Base-by-base conservation (phyloP, 2,329 filamentous ascomycete genomes). In the Microsporum ferrugineum region DNA sequence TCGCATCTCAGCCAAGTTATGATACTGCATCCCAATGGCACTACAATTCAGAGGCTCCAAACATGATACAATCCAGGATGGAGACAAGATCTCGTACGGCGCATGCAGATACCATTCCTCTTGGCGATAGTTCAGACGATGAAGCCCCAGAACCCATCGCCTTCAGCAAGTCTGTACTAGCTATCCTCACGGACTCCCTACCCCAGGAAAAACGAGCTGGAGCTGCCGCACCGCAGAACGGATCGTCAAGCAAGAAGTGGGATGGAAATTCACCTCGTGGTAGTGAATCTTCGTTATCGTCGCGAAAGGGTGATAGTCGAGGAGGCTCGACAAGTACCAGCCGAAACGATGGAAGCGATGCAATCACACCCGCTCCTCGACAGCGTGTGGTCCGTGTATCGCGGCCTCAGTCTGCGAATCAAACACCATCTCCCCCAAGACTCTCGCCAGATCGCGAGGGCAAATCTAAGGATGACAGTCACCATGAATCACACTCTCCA, bases 61-160 rank as follows among this genome's bases (percentile, higher is more conserved):
- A 27, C 31, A 34, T 53, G n/a, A 34, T 33, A 2, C 27, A 31
- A 10, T 53, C 49, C 2, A 53, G 27, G 27, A 14, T 10, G 17
- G 49, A 33, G 8, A 5, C 14, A 10, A 53, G 6, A 53, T 29
- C 55, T 39, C 55, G 33, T n/a, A 7, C 55, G 17, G 34, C 38
- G 31, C 55, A 29, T 38, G 33, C 34, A 39, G 55, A 57, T 23
- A 57, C 31, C n/a, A 29, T 39, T 17, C 12, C 59, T 3, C 17
- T 58, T 34, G 60, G 53, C 68, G 91, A 96, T 71, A 96, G 89
- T 78, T 96, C 91, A 29, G 92, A 96, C 75, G 92, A 96, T 69
- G 92, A 96, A 75, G 89, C 95, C 33, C 88, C 88, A 14, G 87
- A 89, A 67, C 91, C 91, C 68, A 90, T 94, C 84, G 95, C 94